Conservation (phyloP, 257 asterid genomes). For the Jasminum sambac region DNA sequence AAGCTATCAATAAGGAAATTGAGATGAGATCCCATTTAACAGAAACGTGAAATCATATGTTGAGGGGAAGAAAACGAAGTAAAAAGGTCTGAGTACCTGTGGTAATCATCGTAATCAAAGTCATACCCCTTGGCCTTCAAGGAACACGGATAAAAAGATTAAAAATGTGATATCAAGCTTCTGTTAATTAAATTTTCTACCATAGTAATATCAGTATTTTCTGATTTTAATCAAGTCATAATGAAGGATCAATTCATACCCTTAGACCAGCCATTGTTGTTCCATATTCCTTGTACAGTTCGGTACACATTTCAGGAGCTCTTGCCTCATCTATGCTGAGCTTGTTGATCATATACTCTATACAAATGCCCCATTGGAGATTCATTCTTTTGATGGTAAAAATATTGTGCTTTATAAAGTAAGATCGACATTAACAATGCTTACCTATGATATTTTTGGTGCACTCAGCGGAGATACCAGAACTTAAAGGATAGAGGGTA, state of each 20-base stretch:
- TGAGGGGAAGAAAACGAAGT: conserved; percentile 1
- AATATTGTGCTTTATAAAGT: not conserved
- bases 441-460: conserved; percentile 78
- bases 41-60: not conserved
- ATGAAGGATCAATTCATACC: conserved; percentile 38
- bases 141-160: not conserved
- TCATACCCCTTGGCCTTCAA: conserved; percentile 73
- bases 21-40: not conserved
- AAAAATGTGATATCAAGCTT: not conserved
- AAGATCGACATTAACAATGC: not conserved
- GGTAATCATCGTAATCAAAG: conserved; percentile 85
- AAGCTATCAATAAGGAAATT: conserved; percentile 37
- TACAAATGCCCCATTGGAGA: conserved; percentile 14
- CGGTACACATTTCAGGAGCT: conserved; percentile 62
- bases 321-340: conserved; percentile 65
- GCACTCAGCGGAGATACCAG: conserved; percentile 70
- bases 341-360: conserved; percentile 74
- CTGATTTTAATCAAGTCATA: not conserved
- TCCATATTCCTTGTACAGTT: conserved; percentile 81
- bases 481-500: conserved; percentile 79
- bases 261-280: conserved; percentile 96
- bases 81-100: conserved; percentile 45
- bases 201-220: not conserved
- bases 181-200: not conserved
- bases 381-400: not conserved